Base-by-base conservation (phyloP, 495 filamentous ascomycete species). In the Penicillium robsamsonii region DNA sequence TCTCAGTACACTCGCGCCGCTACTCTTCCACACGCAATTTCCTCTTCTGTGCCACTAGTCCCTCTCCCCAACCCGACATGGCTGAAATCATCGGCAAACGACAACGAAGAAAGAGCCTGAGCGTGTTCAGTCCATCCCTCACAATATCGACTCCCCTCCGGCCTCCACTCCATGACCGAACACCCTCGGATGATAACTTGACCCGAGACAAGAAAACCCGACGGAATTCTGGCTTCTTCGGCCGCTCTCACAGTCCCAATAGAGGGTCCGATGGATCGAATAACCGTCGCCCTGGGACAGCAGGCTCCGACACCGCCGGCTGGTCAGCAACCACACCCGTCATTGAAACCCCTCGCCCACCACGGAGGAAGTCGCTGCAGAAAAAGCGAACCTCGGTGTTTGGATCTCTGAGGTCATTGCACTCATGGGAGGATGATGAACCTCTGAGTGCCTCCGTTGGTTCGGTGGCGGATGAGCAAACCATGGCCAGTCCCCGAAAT, bases 371-470 rank as follows among this genome's bases (percentile, higher is more conserved):
- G 50, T 78, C 75, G 33, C 53, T 80, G 20, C 76, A 76, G 60
- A 81, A 76, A 59, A 78, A 71, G 50, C 77, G 83, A 12, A 62
- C 73, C 4, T 79, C 80, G 5, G 67, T 84, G 4, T 85, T 87
- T 68, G 84, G 81, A 9, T 86, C 84, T 1, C 66, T 85, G 17
- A 78, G 76, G 41, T 82, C 79, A 9, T 59, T 81, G 9, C 72
- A 78, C 42, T 77, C 81, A 1, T 55, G 73, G 8, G 79, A 82
- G 5, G 81, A 83, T 29, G 75, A 79, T 17, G 78, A 82, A 1
- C 62, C 70, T 27, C 59, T 73, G 9, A 63, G 65, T n/a, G 65
- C 65, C 30, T 73, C 72, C n/a, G 66, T 70, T 33, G 64, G 53
- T 7, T 73, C 72, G 12, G 58, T 68, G 18, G 62, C 69, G 17